These are phyloP conservation scores for Coemansia pectinata DNA, from an alignment of 192 early-diverging fungal species.

Conservation along the genomic window DNA sequence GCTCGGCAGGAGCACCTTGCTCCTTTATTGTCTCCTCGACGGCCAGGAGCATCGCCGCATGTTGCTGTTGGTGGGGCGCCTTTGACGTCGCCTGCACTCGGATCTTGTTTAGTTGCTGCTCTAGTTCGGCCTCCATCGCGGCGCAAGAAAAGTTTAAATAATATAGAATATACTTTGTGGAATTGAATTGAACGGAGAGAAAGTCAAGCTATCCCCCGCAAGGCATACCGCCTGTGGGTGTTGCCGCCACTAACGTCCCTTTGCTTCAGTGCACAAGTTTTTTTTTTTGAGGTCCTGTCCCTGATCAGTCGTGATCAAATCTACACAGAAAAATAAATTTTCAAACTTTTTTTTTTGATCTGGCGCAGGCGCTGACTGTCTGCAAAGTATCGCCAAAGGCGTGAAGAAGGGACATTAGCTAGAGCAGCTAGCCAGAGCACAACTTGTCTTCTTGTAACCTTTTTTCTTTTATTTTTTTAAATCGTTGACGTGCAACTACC, in stretches of 20 bases:
- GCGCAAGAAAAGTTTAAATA: not conserved
- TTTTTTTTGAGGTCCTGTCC: not conserved
- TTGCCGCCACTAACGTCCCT: not conserved
- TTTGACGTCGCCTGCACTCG: slow-evolving; percentile 71
- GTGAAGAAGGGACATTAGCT: not conserved
- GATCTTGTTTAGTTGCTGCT: slow-evolving; percentile 47
- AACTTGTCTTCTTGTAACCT: not conserved
- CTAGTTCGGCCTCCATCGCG: slow-evolving; percentile 42
- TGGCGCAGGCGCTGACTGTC: not conserved
- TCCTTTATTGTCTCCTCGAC: slow-evolving; percentile 83
- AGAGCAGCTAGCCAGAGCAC: not conserved
- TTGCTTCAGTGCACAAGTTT: not conserved
- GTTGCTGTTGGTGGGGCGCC: slow-evolving; percentile 83
- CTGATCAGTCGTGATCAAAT: not conserved
- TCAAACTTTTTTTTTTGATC: slow-evolving; percentile 13
- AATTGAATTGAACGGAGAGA: not conserved
- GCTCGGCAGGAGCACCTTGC: slow-evolving; percentile 64
- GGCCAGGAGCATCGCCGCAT: slow-evolving; percentile 68
- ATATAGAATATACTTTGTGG: not conserved
- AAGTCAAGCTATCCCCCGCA: not conserved
- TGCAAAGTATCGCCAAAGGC: not conserved
- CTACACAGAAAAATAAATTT: slow-evolving; percentile 1
- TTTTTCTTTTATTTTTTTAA: not conserved
- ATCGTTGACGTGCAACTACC: not conserved
- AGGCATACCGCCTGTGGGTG: not conserved